Evolutionary conservation across 148 eudicot species (phyloP).

Genomic region (Vaccinium corymbosum): DNA sequence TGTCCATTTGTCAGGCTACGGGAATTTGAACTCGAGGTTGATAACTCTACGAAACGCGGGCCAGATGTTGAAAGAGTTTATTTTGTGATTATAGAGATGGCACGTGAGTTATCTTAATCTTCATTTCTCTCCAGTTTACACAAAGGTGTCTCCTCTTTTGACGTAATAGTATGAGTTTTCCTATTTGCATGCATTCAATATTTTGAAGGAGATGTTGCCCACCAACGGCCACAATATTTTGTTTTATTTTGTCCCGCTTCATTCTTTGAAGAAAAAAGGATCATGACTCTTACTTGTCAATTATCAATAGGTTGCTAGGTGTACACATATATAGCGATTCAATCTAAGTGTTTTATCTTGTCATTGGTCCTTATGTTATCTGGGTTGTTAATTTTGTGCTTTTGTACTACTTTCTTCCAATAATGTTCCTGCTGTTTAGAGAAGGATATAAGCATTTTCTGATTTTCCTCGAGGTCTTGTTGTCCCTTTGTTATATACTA

Average conservation of each 20-base stretch:
- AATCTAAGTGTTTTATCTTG: too few species aligned
- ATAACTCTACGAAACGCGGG: slow-evolving; percentile 61
- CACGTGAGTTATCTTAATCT: slow-evolving; percentile 60
- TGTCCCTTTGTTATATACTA: neutral
- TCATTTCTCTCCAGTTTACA: neutral
- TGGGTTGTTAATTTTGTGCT: too few species aligned
- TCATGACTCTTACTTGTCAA: neutral
- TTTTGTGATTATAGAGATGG: slow-evolving; percentile 87
- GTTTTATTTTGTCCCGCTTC: neutral
- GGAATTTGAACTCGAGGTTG: slow-evolving; percentile 69
- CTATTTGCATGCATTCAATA: neutral
- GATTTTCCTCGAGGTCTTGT: neutral
- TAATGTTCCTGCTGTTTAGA: too few species aligned
- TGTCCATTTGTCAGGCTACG: slow-evolving; percentile 55
- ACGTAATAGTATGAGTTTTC: neutral
- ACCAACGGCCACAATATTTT: neutral
- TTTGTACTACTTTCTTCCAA: too few species aligned
- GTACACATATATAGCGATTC: too few species aligned
- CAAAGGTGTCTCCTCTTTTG: neutral
- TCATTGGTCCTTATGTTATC: too few species aligned
- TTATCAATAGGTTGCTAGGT: too few species aligned
- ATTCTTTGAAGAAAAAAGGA: neutral
- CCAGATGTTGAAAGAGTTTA: slow-evolving; percentile 72
- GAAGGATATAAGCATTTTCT: neutral
- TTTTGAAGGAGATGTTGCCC: neutral